Conservation (phyloP, 2,329 filamentous ascomycete species). For the Paraphoma sp. region DNA sequence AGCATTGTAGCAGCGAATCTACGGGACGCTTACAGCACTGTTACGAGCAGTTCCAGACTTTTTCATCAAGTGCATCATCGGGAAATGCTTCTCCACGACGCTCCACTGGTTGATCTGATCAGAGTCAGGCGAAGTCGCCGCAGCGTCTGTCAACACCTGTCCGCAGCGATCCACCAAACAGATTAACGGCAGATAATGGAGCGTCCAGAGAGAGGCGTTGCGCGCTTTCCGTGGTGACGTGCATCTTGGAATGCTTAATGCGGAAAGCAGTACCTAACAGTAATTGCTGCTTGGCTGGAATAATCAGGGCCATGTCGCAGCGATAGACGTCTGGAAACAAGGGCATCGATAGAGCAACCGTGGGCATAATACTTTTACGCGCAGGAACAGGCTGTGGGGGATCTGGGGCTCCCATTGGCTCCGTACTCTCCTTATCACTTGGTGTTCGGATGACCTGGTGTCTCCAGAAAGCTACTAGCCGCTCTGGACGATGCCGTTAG, state of each 20-base stretch:
- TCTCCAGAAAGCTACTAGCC: slow-evolving; percentile 9
- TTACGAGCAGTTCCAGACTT: slow-evolving; percentile 8
- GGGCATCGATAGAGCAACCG: slow-evolving; percentile 26
- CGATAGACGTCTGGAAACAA: slow-evolving; percentile 25
- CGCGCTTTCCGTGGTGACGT: slow-evolving; percentile 29
- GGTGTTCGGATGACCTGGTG: slow-evolving; percentile 19
- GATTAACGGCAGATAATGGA: slow-evolving; percentile 25
- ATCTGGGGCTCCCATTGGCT: slow-evolving; percentile 29
- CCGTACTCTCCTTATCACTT: slow-evolving; percentile 37
- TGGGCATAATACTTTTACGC: slow-evolving; percentile 45
- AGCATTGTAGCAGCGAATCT: not conserved
- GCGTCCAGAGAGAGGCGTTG: slow-evolving; percentile 13
- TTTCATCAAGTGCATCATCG: not conserved
- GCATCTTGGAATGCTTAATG: slow-evolving; percentile 30
- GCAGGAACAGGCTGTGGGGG: slow-evolving; percentile 33
- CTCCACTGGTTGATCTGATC: not conserved
- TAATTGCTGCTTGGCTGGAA: slow-evolving; percentile 40
- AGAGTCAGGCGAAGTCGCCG: not conserved
- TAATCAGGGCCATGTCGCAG: slow-evolving; percentile 13
- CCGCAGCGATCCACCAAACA: slow-evolving; percentile 2
- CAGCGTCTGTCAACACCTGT: not conserved
- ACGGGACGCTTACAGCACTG: not conserved
- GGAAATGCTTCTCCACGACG: not conserved
- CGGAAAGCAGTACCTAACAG: slow-evolving; percentile 46
- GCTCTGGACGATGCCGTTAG: slow-evolving; percentile 28